A percentile compares a stretch with the other conserved stretches of the same genome.
These are phyloP conservation scores for Pythium coloratum DNA, from an alignment of 352 stramenopile genomes.

Conservation along the genomic window DNA sequence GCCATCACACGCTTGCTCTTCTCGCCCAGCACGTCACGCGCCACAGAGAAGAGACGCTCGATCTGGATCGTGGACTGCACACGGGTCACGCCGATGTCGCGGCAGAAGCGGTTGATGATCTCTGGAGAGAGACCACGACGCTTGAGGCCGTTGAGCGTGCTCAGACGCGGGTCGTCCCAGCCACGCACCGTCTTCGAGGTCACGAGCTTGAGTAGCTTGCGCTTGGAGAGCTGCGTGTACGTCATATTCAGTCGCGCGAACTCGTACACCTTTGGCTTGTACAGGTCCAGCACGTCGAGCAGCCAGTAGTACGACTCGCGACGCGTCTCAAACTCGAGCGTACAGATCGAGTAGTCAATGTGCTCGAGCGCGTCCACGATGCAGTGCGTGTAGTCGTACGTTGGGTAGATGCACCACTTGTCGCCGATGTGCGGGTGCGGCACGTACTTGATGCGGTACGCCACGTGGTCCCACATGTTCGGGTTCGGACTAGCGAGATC, in stretches of 20 bases:
- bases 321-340: slow-evolving; percentile 98
- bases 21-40: slow-evolving; percentile 67
- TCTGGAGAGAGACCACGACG: slow-evolving; percentile 83
- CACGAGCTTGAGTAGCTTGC: slow-evolving; percentile 98
- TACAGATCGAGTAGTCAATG: slow-evolving; percentile 99
- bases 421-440: slow-evolving; percentile 96
- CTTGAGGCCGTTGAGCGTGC: slow-evolving; percentile 94
- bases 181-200: slow-evolving; percentile 90
- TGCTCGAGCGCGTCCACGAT: slow-evolving; percentile 97
- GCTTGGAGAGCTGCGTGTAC: slow-evolving; percentile 98
- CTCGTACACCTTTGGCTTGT: slow-evolving; percentile 97
- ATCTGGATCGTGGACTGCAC: slow-evolving; percentile 89
- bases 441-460: slow-evolving; percentile 99
- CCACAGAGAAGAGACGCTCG: slow-evolving; percentile 72
- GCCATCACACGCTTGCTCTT: slow-evolving; percentile 77
- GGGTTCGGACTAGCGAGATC: slow-evolving; percentile 97
- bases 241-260: slow-evolving; percentile 97
- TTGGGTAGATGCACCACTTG: slow-evolving; percentile 99
- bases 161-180: slow-evolving; percentile 96
- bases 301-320: slow-evolving; percentile 99
- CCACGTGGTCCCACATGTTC: slow-evolving; percentile 99
- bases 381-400: slow-evolving; percentile 99
- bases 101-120: slow-evolving; percentile 88
- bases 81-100: slow-evolving; percentile 84
- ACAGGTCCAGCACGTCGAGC: slow-evolving; percentile 96